Percentiles rank a stretch among this genome's conserved stretches.
Conservation (phyloP, 306 rosid genomes). For the Prosopis cineraria region DNA sequence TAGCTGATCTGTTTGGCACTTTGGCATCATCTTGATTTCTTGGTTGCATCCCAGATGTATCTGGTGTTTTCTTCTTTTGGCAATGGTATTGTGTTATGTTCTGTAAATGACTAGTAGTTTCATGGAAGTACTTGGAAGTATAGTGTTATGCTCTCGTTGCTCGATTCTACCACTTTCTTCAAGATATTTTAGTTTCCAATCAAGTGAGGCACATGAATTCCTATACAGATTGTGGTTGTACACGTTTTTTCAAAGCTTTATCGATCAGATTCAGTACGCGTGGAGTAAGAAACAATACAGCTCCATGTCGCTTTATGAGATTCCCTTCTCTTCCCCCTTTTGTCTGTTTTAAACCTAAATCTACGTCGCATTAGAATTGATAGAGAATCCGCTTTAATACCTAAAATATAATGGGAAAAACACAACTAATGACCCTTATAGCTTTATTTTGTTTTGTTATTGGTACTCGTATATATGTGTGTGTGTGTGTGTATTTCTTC, state of each 20-base stretch:
- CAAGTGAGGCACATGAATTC: neutral
- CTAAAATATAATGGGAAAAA: too few relatives aligned
- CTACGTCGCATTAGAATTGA: too few relatives aligned
- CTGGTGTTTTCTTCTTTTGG: neutral
- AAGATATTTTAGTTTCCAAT: neutral
- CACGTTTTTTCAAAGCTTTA: neutral
- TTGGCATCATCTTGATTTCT: slow-evolving; percentile 39
- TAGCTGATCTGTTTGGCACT: slow-evolving; percentile 37
- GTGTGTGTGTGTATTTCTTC: too few relatives aligned
- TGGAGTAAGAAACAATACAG: too few relatives aligned
- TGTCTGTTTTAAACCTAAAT: neutral
- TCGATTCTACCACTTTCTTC: neutral
- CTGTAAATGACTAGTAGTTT: neutral
- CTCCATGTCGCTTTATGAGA: too few relatives aligned
- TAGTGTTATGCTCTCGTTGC: neutral
- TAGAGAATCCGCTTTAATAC: too few relatives aligned
- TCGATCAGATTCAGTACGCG: neutral
- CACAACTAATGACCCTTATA: too few relatives aligned
- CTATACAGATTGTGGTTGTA: neutral
- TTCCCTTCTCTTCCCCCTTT: too few relatives aligned
- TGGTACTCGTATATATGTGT: too few relatives aligned
- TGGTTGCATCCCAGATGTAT: slow-evolving; percentile 11
- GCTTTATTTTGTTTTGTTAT: too few relatives aligned
- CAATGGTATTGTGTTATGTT: neutral
- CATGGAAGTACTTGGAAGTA: neutral